Conservation (phyloP, 1,139 yeast genomes). For the Hansenula lynferdii region DNA sequence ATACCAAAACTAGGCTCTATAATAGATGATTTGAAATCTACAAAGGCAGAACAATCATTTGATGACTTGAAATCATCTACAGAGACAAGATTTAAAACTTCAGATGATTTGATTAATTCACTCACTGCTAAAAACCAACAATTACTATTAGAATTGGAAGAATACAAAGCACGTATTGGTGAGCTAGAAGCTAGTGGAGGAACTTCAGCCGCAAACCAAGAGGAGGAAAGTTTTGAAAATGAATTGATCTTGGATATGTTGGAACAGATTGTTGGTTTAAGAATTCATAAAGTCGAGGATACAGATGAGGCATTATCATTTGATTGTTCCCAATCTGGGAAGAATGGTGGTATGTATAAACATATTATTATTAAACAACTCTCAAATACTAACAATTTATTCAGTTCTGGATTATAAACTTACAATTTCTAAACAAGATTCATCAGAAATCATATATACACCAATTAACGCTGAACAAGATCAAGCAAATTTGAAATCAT, state of each 20-base stretch:
- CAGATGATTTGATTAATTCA: slow-evolving; percentile 25
- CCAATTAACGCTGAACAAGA: slow-evolving; percentile 29
- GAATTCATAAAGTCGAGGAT: slow-evolving; percentile 45
- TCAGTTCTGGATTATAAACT: slow-evolving; percentile 35
- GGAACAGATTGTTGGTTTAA: slow-evolving; percentile 52
- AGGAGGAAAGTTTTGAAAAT: slow-evolving; percentile 38
- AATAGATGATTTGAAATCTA: slow-evolving; percentile 20
- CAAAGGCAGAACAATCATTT: slow-evolving; percentile 26
- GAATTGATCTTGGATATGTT: slow-evolving; percentile 50
- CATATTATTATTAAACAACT: no score
- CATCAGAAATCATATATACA: slow-evolving; percentile 39
- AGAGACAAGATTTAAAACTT: slow-evolving; percentile 24
- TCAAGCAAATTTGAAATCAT: slow-evolving; percentile 30
- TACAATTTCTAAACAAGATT: slow-evolving; percentile 26
- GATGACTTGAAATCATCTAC: slow-evolving; percentile 24
- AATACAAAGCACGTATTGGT: slow-evolving; percentile 1
- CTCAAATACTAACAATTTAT: no score
- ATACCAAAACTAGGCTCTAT: slow-evolving; percentile 15
- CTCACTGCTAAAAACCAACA: slow-evolving; percentile 17
- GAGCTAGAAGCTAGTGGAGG: slow-evolving; percentile 4
- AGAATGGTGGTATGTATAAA: no score
- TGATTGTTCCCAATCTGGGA: slow-evolving; percentile 48
- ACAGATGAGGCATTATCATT: slow-evolving; percentile 40
- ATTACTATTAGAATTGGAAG: slow-evolving; percentile 10
- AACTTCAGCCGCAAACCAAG: slow-evolving; percentile 1